Evolutionary conservation across 2,329 filamentous ascomycete genomes (phyloP), one percentile per base, ranked within the genome.

Genomic region (Aspergillus novoparasiticus): DNA sequence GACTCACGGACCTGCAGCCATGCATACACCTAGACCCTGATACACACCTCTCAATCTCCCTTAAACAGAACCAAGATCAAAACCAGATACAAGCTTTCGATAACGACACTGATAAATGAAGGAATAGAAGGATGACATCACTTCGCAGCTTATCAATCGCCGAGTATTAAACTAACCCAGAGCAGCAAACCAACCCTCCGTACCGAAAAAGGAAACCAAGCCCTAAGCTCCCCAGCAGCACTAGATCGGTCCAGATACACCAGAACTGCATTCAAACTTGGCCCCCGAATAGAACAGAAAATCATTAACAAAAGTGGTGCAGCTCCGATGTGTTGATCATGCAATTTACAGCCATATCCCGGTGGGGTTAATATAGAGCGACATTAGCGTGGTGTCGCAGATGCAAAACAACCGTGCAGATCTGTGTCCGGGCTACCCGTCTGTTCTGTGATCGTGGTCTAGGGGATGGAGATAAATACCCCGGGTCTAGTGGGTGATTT

Each of bases 281-380:
- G 23, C 11, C 5, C 10, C 26, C 51, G 30, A 11, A 21, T 34
- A 10, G 19, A 54, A 23, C 1, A 36, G 51, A 19, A 54, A 36
- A 54, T 54, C 51, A 54, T 54, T 54, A 36, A 54, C 51, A 23
- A 48, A 54, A 54, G 4, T 23, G 30, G 51, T 28, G 11, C 10
- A 36, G 30, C 8, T 36, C 30, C 32, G 30, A 36, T 10, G n/a
- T n/a, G 51, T 30, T 23, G 30, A 54, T 36, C 30, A 39, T 54
- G 28, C 51, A 54, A 48, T 57, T 57, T 57, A 28, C 21, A 57
- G 55, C 26, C 19, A 45, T 57, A 57, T 57, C 43, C 55, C 55
- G 55, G 55, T 46, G 55, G 55, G 55, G 55, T 54, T 54, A 54
- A 54, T 54, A 21, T 54, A 39, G 16, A 46, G 26, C 39, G 6